A percentile compares a stretch with the other conserved stretches of the same genome.
These are phyloP conservation scores for Achaetomium macrosporum DNA, from an alignment of 2,329 filamentous ascomycete genomes.

Conservation along the genomic window DNA sequence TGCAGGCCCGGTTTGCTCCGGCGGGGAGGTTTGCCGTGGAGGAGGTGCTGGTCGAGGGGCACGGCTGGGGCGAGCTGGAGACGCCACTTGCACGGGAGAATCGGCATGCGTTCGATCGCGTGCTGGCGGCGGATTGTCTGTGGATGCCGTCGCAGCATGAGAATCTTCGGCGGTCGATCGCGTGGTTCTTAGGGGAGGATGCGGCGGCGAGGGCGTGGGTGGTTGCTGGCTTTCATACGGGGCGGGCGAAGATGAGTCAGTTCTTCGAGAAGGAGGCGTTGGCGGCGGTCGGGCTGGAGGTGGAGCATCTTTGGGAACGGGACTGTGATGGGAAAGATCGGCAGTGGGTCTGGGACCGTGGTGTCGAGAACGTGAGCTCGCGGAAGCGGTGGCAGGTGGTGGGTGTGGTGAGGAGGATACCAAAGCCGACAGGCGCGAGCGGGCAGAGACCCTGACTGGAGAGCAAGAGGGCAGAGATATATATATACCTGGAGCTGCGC, in stretches of 20 bases:
- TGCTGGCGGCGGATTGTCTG: conserved; percentile 66
- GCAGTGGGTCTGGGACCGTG: conserved; percentile 55
- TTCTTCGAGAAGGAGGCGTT: conserved; percentile 55
- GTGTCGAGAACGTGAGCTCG: conserved; percentile 53
- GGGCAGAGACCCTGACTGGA: neutral
- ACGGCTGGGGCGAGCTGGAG: conserved; percentile 56
- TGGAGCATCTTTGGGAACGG: conserved; percentile 63
- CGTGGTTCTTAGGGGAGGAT: conserved; percentile 50
- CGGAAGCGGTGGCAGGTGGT: conserved; percentile 68
- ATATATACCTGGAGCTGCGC: conserved; percentile 4
- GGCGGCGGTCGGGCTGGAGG: conserved; percentile 45
- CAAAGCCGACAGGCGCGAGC: neutral
- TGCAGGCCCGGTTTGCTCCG: conserved; percentile 33
- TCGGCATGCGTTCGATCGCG: conserved; percentile 47
- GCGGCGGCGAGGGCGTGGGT: conserved; percentile 51
- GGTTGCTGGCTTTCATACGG: conserved; percentile 69
- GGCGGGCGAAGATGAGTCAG: conserved; percentile 55
- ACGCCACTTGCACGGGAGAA: conserved; percentile 21
- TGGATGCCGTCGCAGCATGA: conserved; percentile 70
- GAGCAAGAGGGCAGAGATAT: neutral
- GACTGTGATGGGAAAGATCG: conserved; percentile 59
- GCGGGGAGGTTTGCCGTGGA: conserved; percentile 21
- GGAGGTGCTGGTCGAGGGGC: conserved; percentile 47
- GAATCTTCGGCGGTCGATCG: conserved; percentile 58
- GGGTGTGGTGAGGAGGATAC: conserved; percentile 42